Evolutionary conservation across 306 rosid genomes (phyloP).

Genomic region (Casuarina glauca): DNA sequence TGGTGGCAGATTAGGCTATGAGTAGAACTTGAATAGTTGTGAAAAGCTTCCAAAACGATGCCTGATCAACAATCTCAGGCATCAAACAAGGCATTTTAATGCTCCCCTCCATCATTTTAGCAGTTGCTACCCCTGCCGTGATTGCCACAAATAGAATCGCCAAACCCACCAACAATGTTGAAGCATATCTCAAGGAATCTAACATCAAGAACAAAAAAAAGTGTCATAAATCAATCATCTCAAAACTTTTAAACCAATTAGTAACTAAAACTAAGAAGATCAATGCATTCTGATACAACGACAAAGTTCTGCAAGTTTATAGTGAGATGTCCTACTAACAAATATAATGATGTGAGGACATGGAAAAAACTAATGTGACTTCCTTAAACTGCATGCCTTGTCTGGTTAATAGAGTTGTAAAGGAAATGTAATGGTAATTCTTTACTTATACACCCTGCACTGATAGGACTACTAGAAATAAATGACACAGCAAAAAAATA

Average conservation of each 20-base stretch:
- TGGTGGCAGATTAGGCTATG: slow-evolving; percentile 72
- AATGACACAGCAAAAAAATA: background rate
- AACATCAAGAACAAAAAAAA: slow-evolving; percentile 20
- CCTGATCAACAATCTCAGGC: slow-evolving; percentile 48
- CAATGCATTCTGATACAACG: background rate
- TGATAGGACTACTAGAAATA: background rate
- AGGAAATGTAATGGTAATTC: background rate
- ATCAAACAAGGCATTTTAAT: slow-evolving; percentile 52
- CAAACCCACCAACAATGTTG: slow-evolving; percentile 62
- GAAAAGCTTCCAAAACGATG: slow-evolving; percentile 69
- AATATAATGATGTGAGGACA: background rate
- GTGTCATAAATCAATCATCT: slow-evolving; percentile 9
- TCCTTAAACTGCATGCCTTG: background rate
- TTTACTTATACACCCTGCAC: background rate
- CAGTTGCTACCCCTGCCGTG: slow-evolving; percentile 53
- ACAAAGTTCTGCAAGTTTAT: background rate
- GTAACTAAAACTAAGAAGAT: background rate
- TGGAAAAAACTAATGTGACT: background rate
- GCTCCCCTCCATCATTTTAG: slow-evolving; percentile 52
- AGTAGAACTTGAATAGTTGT: slow-evolving; percentile 61
- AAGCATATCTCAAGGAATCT: slow-evolving; percentile 70
- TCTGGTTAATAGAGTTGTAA: background rate
- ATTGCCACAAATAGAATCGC: slow-evolving; percentile 60
- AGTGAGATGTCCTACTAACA: background rate
- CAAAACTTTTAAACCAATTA: background rate